Percentiles rank a stretch among this genome's conserved stretches.
phyloP scores from a whole-genome alignment of 148 eudicot genomes.

The Rhododendron ovatum region DNA sequence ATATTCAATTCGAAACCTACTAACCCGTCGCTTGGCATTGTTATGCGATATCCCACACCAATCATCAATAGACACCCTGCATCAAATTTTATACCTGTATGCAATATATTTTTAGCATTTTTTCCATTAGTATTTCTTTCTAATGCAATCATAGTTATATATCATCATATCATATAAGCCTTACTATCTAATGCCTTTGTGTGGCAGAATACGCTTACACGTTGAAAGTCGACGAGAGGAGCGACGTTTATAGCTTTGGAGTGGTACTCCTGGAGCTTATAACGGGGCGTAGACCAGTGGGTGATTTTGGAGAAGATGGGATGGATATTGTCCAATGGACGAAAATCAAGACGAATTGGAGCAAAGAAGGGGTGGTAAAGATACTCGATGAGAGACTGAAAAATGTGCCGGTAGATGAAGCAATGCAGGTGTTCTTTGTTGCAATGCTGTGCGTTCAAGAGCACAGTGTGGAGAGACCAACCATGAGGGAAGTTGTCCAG shows the following conservation, averaged over 20 bases:
- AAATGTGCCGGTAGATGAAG: constrained; percentile 34
- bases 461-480: constrained; percentile 51
- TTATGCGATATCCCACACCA: not conserved
- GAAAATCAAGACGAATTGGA: constrained; percentile 41
- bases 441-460: constrained; percentile 57
- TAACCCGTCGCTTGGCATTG: not conserved
- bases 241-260: constrained; percentile 60
- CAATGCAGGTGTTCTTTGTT: constrained; percentile 51
- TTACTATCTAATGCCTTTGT: not conserved
- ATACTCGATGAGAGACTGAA: constrained; percentile 47
- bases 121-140: not conserved
- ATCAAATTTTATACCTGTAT: not conserved
- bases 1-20: not conserved
- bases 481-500: constrained; percentile 63
- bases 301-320: constrained; percentile 60
- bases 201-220: constrained; percentile 58
- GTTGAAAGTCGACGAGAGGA: constrained; percentile 53
- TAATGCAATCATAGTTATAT: not conserved
- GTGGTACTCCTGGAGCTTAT: constrained; percentile 52
- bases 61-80: not conserved
- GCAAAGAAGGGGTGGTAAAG: constrained; percentile 41
- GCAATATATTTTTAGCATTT: not conserved
- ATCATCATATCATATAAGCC: not conserved
- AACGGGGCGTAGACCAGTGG: constrained; percentile 50
- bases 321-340: constrained; percentile 57